These are phyloP conservation scores for Malus asiatica DNA, from an alignment of 306 rosid genomes.

Conservation along the genomic window DNA sequence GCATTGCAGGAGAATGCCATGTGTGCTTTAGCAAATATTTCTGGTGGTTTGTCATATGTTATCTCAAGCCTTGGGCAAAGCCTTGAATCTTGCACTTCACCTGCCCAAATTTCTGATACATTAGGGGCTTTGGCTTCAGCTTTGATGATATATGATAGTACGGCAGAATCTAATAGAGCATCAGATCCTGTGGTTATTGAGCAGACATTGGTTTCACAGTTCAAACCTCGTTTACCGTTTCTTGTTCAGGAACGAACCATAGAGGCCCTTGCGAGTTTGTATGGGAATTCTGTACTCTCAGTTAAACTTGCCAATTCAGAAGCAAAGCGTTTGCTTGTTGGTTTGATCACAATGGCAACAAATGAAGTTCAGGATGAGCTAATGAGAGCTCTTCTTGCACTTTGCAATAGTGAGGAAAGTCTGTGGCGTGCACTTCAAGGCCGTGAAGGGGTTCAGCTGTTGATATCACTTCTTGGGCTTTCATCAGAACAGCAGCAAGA, in stretches of 20 bases:
- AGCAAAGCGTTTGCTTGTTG: slow-evolving; percentile 92
- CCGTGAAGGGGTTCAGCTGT: slow-evolving; percentile 91
- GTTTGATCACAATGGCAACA: slow-evolving; percentile 91
- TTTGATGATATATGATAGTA: slow-evolving; percentile 90
- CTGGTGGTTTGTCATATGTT: slow-evolving; percentile 94
- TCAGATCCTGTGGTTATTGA: slow-evolving; percentile 75
- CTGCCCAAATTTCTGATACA: slow-evolving; percentile 89
- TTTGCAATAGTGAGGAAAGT: slow-evolving; percentile 79
- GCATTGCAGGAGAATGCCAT: slow-evolving; percentile 97
- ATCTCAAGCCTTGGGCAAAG: slow-evolving; percentile 98
- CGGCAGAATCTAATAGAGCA: slow-evolving; percentile 77
- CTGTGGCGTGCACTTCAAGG: slow-evolving; percentile 92
- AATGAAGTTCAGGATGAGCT: slow-evolving; percentile 95
- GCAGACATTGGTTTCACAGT: slow-evolving; percentile 76
- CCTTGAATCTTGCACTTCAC: slow-evolving; percentile 87
- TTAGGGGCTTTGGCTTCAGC: slow-evolving; percentile 98
- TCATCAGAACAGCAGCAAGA: slow-evolving; percentile 99
- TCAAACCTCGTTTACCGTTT: slow-evolving; percentile 61
- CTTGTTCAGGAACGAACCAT: slow-evolving; percentile 95
- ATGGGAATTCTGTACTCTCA: slow-evolving; percentile 71
- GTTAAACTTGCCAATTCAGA: slow-evolving; percentile 67
- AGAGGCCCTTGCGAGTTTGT: slow-evolving; percentile 95
- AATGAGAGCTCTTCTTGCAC: slow-evolving; percentile 63
- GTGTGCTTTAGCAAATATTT: slow-evolving; percentile 98
- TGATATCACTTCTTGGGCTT: slow-evolving; percentile 94